Percentiles rank a stretch among this genome's conserved stretches.
Conservation (phyloP, 2,329 filamentous ascomycete genomes). For the Hypoxylon sp. region DNA sequence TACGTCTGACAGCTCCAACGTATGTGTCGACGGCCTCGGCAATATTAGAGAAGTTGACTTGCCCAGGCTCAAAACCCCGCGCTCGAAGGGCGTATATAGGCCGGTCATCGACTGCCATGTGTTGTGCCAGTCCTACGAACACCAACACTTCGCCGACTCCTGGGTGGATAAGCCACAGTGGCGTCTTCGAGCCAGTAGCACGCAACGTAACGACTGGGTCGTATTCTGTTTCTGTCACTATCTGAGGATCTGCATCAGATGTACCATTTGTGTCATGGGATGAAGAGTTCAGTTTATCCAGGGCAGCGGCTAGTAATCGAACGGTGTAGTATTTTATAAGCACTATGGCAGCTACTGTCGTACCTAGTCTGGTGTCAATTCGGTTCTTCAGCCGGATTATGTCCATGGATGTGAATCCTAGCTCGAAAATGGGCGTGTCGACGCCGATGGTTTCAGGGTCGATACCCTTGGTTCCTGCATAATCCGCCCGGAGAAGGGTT, state of each 20-base stretch:
- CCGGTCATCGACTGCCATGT: constrained; percentile 56
- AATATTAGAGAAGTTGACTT: constrained; percentile 60
- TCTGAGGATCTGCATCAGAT: too few relatives aligned
- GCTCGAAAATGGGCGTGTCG: constrained; percentile 7
- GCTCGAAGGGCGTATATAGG: constrained; percentile 64
- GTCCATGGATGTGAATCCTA: constrained; percentile 10
- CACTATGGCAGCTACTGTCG: not conserved
- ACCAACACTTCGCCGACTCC: constrained; percentile 60
- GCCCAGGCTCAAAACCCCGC: constrained; percentile 59
- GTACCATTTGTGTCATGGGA: too few relatives aligned
- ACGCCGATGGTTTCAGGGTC: not conserved
- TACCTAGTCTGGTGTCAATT: not conserved
- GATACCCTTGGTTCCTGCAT: not conserved
- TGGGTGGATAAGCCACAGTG: constrained; percentile 60
- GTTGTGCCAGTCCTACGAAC: constrained; percentile 56
- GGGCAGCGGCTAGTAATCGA: not conserved
- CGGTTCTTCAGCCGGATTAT: constrained; percentile 1
- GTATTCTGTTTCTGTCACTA: constrained; percentile 1
- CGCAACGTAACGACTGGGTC: constrained; percentile 52
- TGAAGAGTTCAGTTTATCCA: not conserved
- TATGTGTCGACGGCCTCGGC: constrained; percentile 60
- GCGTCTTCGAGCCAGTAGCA: constrained; percentile 52
- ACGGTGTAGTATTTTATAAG: constrained; percentile 1
- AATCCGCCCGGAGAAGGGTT: not conserved
- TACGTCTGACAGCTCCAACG: constrained; percentile 55